Conservation (phyloP, 495 filamentous ascomycete species). For the Elasticomyces elasticus region DNA sequence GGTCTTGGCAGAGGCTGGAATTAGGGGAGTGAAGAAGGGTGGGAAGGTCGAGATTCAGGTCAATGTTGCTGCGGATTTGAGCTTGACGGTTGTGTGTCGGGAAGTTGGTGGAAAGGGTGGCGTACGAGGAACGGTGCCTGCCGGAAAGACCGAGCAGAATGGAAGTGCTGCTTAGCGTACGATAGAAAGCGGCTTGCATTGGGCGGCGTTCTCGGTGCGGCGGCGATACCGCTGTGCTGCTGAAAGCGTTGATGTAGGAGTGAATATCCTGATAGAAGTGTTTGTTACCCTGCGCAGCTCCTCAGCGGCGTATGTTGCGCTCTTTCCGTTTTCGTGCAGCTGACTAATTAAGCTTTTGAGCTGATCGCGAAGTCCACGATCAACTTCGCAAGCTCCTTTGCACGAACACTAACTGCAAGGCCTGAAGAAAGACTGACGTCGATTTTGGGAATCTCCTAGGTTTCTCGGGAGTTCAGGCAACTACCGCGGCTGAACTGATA, state of each 20-base stretch:
- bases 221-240: no score
- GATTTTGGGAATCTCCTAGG: no score
- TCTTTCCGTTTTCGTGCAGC: no score
- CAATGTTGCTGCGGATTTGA: slow-evolving; percentile 68
- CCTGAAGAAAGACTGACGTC: no score
- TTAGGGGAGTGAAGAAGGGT: slow-evolving; percentile 76
- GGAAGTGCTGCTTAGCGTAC: slow-evolving; percentile 5
- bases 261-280: not conserved
- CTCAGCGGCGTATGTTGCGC: no score
- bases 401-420: no score
- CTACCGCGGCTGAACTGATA: no score
- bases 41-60: slow-evolving; percentile 87
- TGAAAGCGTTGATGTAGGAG: not conserved
- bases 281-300: no score
- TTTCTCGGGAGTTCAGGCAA: no score
- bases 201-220: not conserved
- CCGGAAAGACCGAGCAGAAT: slow-evolving; percentile 8
- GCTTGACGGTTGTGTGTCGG: slow-evolving; percentile 65
- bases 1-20: slow-evolving; percentile 73
- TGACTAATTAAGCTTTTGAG: no score
- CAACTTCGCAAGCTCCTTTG: no score
- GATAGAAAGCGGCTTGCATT: not conserved
- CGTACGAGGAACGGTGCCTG: slow-evolving; percentile 59
- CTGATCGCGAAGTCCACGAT: no score
- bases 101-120: slow-evolving; percentile 81